A percentile compares a stretch with the other conserved stretches of the same genome.
These are phyloP conservation scores for Botrytis fabae DNA, from an alignment of 2,329 filamentous ascomycete genomes.

Conservation along the genomic window DNA sequence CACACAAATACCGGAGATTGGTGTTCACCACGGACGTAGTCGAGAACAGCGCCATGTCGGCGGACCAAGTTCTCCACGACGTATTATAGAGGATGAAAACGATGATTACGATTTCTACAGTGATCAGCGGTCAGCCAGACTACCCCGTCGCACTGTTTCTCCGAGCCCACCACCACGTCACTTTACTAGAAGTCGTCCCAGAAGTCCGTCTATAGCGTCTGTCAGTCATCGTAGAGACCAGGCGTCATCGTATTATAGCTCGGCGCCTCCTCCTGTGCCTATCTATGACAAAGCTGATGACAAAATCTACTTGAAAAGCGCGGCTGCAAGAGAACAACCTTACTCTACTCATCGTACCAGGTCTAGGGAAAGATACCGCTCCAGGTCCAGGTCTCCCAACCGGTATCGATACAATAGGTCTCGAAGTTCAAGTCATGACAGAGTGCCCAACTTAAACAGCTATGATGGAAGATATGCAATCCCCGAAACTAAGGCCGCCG, in stretches of 20 bases:
- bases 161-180: not conserved
- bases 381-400: not conserved
- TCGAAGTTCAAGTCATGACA: constrained; percentile 5
- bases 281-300: not conserved
- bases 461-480: not conserved
- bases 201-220: not conserved
- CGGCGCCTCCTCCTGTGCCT: not conserved
- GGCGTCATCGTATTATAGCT: not conserved
- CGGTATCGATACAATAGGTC: not conserved
- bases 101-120: not conserved
- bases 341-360: not conserved
- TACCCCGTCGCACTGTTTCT: not conserved
- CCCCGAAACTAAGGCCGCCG: not conserved
- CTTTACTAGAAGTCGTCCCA: not conserved
- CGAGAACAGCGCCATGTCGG: not conserved
- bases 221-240: not conserved
- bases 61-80: not conserved
- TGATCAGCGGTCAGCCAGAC: not conserved
- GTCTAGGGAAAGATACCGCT: not conserved
- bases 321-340: not conserved
- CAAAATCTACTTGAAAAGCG: not conserved
- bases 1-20: constrained; percentile 5
- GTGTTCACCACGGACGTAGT: not conserved
- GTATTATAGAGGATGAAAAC: not conserved
- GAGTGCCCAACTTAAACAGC: not conserved